Percentiles rank a stretch among this genome's conserved stretches.
These are phyloP conservation scores for Spinellus fusiger DNA, from an alignment of 192 early-diverging fungal species.

Conservation along the genomic window DNA sequence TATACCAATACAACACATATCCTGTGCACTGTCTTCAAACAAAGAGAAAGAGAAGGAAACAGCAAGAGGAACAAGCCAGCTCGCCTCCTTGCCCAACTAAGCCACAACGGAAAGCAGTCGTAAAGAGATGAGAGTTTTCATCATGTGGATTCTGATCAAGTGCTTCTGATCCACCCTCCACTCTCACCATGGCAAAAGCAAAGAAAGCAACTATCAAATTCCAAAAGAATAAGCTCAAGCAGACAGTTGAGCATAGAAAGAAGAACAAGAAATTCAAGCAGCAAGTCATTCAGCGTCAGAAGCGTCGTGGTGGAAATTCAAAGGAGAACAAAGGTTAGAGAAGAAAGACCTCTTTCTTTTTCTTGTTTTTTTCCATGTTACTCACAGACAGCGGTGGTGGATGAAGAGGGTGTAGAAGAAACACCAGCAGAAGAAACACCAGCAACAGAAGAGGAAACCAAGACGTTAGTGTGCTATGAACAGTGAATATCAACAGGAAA, in stretches of 20 bases:
- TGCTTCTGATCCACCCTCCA: not conserved
- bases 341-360: not conserved
- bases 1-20: no score
- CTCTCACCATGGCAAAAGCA: conserved; percentile 29
- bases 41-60: no score
- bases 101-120: no score
- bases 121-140: no score
- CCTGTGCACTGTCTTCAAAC: no score
- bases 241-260: conserved; percentile 28
- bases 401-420: not conserved
- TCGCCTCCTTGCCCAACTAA: no score
- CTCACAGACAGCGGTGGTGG: no score
- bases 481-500: not conserved
- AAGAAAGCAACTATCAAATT: conserved; percentile 35
- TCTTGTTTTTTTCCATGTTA: not conserved
- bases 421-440: not conserved
- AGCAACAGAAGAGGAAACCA: not conserved
- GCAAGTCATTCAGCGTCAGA: conserved; percentile 14
- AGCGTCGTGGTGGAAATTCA: conserved; percentile 2
- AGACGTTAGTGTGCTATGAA: not conserved
- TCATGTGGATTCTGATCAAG: no score
- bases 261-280: conserved; percentile 23
- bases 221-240: conserved; percentile 32
- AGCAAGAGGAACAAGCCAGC: no score
- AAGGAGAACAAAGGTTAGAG: conserved; percentile 1